Conservation (phyloP, 257 asterid species). For the Ocimum tenuiflorum region DNA sequence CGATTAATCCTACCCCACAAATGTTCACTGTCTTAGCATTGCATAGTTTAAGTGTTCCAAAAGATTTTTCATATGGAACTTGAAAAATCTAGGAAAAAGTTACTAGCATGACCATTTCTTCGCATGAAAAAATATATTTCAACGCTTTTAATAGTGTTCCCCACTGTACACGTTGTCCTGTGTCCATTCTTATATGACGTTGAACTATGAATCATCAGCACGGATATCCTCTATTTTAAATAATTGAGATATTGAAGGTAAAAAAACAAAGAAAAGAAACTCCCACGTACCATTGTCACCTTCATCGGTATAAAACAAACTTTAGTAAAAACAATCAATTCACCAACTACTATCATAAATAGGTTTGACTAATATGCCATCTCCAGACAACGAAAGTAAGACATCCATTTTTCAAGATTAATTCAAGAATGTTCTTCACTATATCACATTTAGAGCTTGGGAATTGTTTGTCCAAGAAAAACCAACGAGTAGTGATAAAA, state of each 20-base stretch:
- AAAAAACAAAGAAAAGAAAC: not conserved
- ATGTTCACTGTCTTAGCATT: not conserved
- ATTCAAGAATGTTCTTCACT: too few relatives aligned
- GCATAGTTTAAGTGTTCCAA: not conserved
- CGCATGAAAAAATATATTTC: not conserved
- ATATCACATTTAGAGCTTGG: not conserved
- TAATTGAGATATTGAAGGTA: too few relatives aligned
- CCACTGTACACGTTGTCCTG: too few relatives aligned
- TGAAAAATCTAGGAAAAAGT: not conserved
- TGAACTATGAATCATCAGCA: not conserved
- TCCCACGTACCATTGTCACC: not conserved
- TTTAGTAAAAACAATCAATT: not conserved
- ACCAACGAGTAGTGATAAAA: not conserved
- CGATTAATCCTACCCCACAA: not conserved
- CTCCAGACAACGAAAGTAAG: conserved; percentile 1
- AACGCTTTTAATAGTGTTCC: too few relatives aligned
- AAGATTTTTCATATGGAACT: not conserved
- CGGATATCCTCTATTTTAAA: too few relatives aligned
- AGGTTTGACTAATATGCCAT: conserved; percentile 13
- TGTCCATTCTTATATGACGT: not conserved
- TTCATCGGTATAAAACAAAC: not conserved
- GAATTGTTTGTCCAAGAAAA: not conserved
- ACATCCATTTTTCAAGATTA: not conserved
- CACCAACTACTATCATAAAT: conserved; percentile 9
- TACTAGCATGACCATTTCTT: too few relatives aligned